Conservation (phyloP, 352 stramenopile genomes). For the Peronosclerospora sorghi region DNA sequence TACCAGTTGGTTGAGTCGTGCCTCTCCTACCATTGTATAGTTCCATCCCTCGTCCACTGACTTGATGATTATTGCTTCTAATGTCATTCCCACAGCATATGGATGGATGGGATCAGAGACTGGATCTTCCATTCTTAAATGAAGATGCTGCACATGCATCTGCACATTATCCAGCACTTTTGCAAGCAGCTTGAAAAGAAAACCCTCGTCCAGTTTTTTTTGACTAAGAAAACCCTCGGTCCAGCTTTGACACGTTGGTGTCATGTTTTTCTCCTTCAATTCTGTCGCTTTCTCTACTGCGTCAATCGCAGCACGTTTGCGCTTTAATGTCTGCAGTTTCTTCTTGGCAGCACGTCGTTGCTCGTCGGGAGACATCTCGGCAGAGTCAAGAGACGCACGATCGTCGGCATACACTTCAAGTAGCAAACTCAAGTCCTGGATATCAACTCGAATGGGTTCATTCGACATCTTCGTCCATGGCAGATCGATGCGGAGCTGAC, state of each 20-base stretch:
- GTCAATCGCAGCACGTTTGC: conserved; percentile 68
- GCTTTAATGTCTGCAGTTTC: conserved; percentile 47
- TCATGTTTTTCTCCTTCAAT: conserved; percentile 38
- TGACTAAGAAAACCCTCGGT: conserved; percentile 72
- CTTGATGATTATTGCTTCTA: conserved; percentile 75
- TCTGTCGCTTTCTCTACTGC: conserved; percentile 66
- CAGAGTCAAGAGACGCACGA: conserved; percentile 2
- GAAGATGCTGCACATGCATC: conserved; percentile 64
- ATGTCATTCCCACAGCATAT: conserved; percentile 59
- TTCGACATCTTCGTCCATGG: conserved; percentile 63
- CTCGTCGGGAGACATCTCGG: conserved; percentile 11
- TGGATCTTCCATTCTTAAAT: conserved; percentile 58
- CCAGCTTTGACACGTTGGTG: conserved; percentile 24
- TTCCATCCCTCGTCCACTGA: conserved; percentile 72
- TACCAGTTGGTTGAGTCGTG: background rate
- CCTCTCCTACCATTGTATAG: conserved; percentile 74
- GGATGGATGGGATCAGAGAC: conserved; percentile 32
- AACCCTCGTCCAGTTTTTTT: too few species aligned
- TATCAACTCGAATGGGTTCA: conserved; percentile 66
- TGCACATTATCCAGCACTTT: conserved; percentile 83
- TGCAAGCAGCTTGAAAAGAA: conserved; percentile 64
- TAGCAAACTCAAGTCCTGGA: conserved; percentile 67
- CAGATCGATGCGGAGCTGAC: conserved; percentile 62
- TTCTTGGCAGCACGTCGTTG: conserved; percentile 19
- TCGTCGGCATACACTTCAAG: conserved; percentile 37